Conservation (phyloP, 2,329 filamentous ascomycete species). For the Aureobasidium sp. region DNA sequence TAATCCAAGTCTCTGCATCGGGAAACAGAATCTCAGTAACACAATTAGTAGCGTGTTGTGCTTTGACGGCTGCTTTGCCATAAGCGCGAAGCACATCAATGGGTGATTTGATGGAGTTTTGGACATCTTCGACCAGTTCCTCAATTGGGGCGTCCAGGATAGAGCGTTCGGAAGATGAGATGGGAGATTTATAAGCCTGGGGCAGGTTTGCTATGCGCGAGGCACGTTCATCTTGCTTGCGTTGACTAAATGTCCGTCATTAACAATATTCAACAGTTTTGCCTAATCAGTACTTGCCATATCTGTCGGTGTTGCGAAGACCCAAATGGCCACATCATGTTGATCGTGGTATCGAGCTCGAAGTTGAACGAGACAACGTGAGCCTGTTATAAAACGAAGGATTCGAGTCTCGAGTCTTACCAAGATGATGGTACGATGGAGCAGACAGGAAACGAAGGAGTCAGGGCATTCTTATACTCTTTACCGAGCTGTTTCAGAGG, state of each 20-base stretch:
- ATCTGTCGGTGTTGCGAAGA: neutral
- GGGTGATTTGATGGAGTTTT: slow-evolving; percentile 58
- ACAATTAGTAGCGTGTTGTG: slow-evolving; percentile 82
- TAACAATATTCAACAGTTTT: neutral
- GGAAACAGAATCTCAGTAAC: slow-evolving; percentile 79
- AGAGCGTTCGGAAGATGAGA: slow-evolving; percentile 57
- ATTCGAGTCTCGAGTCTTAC: neutral
- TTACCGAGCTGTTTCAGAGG: neutral
- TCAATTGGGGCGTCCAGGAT: slow-evolving; percentile 70
- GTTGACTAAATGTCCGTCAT: slow-evolving; percentile 47
- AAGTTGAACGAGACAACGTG: neutral
- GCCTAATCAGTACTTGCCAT: neutral
- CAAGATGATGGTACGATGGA: neutral
- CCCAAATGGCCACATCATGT: slow-evolving; percentile 10
- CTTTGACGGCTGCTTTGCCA: slow-evolving; percentile 75
- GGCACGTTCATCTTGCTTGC: slow-evolving; percentile 71
- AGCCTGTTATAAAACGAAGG: neutral
- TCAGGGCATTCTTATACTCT: neutral
- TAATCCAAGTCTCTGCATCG: slow-evolving; percentile 66
- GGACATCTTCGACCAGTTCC: slow-evolving; percentile 70
- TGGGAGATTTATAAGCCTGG: slow-evolving; percentile 56
- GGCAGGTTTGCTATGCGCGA: slow-evolving; percentile 62
- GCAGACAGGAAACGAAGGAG: neutral
- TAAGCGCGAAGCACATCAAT: slow-evolving; percentile 75
- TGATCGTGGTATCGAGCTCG: neutral